A percentile compares a stretch with the other conserved stretches of the same genome.
These are phyloP conservation scores for Pyricularia pennisetigena DNA, from an alignment of 2,329 filamentous ascomycete species.

Conservation along the genomic window DNA sequence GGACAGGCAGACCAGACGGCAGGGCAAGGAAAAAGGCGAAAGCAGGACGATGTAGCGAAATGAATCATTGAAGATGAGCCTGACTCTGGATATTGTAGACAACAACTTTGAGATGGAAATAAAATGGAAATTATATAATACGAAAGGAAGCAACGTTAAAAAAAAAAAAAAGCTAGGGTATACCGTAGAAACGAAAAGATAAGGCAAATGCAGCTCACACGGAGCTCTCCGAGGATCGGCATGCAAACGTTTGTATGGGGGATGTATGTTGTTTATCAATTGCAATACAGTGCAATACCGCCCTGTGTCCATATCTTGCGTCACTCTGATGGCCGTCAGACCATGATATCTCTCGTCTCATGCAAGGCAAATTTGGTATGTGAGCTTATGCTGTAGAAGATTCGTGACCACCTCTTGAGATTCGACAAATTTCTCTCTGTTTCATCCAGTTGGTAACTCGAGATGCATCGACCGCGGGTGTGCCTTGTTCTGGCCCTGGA, in stretches of 20 bases:
- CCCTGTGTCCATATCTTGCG: neutral
- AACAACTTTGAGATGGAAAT: too few species aligned
- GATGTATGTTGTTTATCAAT: neutral
- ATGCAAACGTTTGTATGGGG: neutral
- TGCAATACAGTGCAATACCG: neutral
- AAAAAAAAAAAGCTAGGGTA: neutral
- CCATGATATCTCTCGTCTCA: neutral
- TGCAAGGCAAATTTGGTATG: neutral
- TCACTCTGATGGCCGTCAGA: neutral
- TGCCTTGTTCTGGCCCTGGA: neutral
- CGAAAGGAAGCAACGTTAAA: neutral
- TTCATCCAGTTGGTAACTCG: neutral
- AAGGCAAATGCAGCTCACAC: neutral
- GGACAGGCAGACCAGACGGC: neutral
- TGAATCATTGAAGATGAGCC: neutral
- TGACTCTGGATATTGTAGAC: neutral
- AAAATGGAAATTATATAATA: neutral
- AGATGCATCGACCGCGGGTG: neutral
- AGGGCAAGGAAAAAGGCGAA: neutral
- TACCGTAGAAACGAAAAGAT: neutral
- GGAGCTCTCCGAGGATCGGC: neutral
- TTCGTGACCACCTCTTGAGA: neutral
- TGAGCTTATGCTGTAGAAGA: neutral
- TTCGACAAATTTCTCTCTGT: neutral
- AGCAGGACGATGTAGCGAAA: neutral